Conservation (phyloP, 2,329 filamentous ascomycete genomes). For the Aspergillus ustus region DNA sequence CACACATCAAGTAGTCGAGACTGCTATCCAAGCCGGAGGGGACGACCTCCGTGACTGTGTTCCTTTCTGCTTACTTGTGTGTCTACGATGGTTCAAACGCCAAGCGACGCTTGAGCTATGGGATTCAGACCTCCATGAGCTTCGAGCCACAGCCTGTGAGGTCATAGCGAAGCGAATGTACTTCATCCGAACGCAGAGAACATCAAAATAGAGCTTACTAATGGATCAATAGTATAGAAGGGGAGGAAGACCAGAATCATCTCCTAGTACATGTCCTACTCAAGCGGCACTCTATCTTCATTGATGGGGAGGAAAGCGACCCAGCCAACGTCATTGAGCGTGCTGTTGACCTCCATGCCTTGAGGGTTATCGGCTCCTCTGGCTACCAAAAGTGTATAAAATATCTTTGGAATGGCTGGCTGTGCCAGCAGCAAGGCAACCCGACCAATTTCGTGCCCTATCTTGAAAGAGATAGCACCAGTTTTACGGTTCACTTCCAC, state of each 20-base stretch:
- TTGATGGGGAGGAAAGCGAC: conserved; percentile 71
- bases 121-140: conserved; percentile 82
- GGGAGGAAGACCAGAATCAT: conserved; percentile 76
- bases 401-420: conserved; percentile 93
- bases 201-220: conserved; percentile 3
- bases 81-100: conserved; percentile 74
- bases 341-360: conserved; percentile 88
- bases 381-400: conserved; percentile 96
- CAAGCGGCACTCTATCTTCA: conserved; percentile 82
- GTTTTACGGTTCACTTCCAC: conserved; percentile 81
- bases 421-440: conserved; percentile 93
- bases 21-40: conserved; percentile 81
- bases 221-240: conserved; percentile 70
- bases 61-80: conserved; percentile 79
- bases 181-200: neutral
- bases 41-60: conserved; percentile 76
- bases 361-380: conserved; percentile 85
- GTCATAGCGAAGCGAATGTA: conserved; percentile 81
- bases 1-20: conserved; percentile 75
- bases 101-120: conserved; percentile 84
- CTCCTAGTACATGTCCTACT: conserved; percentile 81
- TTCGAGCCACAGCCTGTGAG: conserved; percentile 83
- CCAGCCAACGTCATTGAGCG: conserved; percentile 91
- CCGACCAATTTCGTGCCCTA: conserved; percentile 89
- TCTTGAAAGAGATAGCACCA: conserved; percentile 75